Base-by-base conservation (phyloP, 2,329 filamentous ascomycete genomes). In the Hypoxylon sp. region DNA sequence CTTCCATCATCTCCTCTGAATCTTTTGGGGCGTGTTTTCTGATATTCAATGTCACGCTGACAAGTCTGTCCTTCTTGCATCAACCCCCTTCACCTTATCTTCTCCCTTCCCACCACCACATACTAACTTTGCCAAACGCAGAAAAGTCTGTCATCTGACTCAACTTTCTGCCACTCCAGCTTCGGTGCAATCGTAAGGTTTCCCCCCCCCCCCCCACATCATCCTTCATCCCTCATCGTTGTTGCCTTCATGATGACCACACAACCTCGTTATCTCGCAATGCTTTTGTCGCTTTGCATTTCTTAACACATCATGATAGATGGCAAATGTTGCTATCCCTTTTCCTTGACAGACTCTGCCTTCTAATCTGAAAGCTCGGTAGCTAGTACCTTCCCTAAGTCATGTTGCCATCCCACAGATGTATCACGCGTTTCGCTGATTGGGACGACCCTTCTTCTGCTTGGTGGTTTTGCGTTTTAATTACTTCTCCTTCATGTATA, bases 101-200 rank as follows among this genome's bases (percentile, higher is more conserved):
- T 51, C n/a, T 17, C 37, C 27, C n/a, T 17, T 46, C 21, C 31
- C 44, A 29, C 13, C 29, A 39, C 13, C 17, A 1, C 11, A 35
- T 53, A n/a, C 44, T 61, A n/a, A 48, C 7, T 19, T 21, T 7
- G 17, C n/a, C 42, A 44, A 19, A 44, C 19, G 19, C 13, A 55
- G 19, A 27, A 19, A n/a, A 42, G 6, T 50, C 29, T 10, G 47
- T 44, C 47, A 19, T 57, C 39, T 21, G 19, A 3, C 27, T 21
- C 27, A n/a, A 42, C 6, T 48, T 32, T 10, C 19, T 57, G 31
- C 37, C 11, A 31, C 13, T 59, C 17, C 42, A 53, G 39, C 5
- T 42, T 51, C 37, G 17, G 6, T 42, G 13, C 17, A 42, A 19
- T 53, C 32, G 57, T 57, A 62, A 51, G 52, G 57, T 32, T 29